Evolutionary conservation across 1,139 yeast species (phyloP), one percentile per base, ranked within the genome.

Genomic region (Sporopachydermia cereana): DNA sequence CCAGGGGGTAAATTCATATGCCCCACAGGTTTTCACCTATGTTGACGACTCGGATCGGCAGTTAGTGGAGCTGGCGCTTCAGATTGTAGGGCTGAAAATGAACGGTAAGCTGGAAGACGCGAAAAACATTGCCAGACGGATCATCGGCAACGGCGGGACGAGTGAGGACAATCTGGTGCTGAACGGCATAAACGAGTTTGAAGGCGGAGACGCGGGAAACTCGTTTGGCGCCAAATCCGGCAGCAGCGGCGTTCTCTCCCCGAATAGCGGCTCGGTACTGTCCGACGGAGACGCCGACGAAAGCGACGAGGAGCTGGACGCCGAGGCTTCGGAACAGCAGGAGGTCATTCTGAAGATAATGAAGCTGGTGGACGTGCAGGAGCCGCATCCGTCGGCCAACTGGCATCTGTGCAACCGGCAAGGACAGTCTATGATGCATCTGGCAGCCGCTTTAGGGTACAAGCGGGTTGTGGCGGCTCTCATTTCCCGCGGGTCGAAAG

Each of bases 91-190:
- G 2, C 70, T 86, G 63, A 88, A 88, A 64, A 85, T 88, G 95
- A 86, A 86, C 58, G 96, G 96, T 49, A 84, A 81, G 56, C 68
- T 88, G 48, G 96, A 89, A 58, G 96, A 88, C 64, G 96, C 96
- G 0, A 77, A 84, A 54, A 85, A 84, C 58, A 84, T 86, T 57
- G 96, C 96, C 1, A 81, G 79, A 63, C 70, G 94, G 55, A 85
- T 86, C 53, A 89, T 85, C 44, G 86, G 85, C 5, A 76, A 77
- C 36, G 68, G 61, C 45, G 59, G 53, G 77, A 42, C 25, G 49
- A 45, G 24, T 27, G 25, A 18, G n/a, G 25, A 20, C 25, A 20
- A 23, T 4, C 29, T 14, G 14, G 16, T 7, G 9, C n/a, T 21
- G 12, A 14, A 16, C 20, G 24, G 14, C 5, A 16, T 27, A 7